phyloP scores from a whole-genome alignment of 768 basidiomycete genomes.

The Rubroboletus satanas region DNA sequence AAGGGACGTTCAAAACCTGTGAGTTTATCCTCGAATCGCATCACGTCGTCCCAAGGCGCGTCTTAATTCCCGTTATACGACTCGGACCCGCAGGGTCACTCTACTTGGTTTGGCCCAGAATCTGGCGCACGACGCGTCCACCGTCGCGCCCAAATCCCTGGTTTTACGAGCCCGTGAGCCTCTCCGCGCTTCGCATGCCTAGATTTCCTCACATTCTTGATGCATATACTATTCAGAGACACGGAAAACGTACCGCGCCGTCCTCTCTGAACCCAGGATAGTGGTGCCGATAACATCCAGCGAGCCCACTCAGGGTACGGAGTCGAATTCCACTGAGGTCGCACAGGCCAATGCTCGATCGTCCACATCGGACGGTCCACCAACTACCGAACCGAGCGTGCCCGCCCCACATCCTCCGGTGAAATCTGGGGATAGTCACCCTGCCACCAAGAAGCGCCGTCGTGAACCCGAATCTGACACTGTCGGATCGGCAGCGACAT shows the following conservation, averaged over 20 bases:
- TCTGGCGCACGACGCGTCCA: constrained; percentile 56
- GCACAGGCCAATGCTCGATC: neutral
- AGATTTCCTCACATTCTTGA: neutral
- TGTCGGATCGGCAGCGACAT: neutral
- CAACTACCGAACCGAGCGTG: neutral
- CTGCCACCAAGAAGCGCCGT: constrained; percentile 19
- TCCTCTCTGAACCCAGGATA: constrained; percentile 70
- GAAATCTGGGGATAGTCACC: neutral
- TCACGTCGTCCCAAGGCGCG: neutral
- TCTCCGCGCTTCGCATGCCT: neutral
- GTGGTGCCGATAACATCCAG: constrained; percentile 43
- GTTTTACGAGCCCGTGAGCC: constrained; percentile 69
- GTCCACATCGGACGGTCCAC: neutral
- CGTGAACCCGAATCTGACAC: constrained; percentile 17
- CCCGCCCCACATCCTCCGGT: neutral
- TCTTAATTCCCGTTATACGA: neutral
- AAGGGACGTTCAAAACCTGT: constrained; percentile 75
- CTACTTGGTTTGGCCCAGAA: constrained; percentile 69
- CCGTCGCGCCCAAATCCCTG: constrained; percentile 61
- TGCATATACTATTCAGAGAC: constrained; percentile 50
- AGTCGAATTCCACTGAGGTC: neutral
- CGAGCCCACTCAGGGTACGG: neutral
- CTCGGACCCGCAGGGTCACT: constrained; percentile 46
- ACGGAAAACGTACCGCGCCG: constrained; percentile 74
- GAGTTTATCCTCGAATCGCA: constrained; percentile 19